Percentiles rank a stretch among this genome's conserved stretches.
phyloP scores from a whole-genome alignment of 352 stramenopile genomes.

The Pythium utonaiense region DNA sequence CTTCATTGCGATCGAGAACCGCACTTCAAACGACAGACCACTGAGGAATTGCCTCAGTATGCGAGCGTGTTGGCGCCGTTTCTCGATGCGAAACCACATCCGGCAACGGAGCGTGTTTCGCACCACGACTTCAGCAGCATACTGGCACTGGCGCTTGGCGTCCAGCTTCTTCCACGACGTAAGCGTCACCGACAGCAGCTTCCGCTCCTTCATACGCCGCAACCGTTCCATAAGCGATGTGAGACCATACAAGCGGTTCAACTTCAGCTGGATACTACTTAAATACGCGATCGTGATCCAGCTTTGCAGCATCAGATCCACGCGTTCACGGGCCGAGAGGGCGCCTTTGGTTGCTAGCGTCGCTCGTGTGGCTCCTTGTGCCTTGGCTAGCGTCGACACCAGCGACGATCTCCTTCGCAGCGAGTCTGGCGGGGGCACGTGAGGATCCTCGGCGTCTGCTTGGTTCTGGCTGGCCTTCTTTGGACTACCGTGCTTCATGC shows the following conservation, averaged over 20 bases:
- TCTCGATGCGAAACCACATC: conserved; percentile 35
- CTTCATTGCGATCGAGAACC: conserved; percentile 61
- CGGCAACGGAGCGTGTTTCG: conserved; percentile 37
- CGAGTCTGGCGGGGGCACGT: background rate
- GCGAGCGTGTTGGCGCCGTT: conserved; percentile 28
- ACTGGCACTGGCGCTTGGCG: conserved; percentile 21
- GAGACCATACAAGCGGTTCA: conserved; percentile 31
- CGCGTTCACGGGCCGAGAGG: conserved; percentile 4
- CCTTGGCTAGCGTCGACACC: background rate
- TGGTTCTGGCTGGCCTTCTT: background rate
- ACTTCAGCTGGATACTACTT: conserved; percentile 33
- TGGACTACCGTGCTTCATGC: background rate
- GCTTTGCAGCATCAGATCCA: conserved; percentile 19
- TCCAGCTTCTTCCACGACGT: conserved; percentile 35
- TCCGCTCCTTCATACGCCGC: conserved; percentile 24
- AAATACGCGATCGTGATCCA: conserved; percentile 42
- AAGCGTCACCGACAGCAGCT: conserved; percentile 36
- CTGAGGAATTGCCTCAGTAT: conserved; percentile 42
- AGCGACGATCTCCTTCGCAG: conserved; percentile 6
- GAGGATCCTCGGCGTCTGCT: conserved; percentile 1
- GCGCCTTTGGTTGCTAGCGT: conserved; percentile 5
- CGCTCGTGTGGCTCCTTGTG: background rate
- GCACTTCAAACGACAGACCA: conserved; percentile 54
- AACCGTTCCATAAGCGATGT: conserved; percentile 23
- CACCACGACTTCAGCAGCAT: conserved; percentile 31